phyloP scores from a whole-genome alignment of 345 rosid species.

The Combretum micranthum region DNA sequence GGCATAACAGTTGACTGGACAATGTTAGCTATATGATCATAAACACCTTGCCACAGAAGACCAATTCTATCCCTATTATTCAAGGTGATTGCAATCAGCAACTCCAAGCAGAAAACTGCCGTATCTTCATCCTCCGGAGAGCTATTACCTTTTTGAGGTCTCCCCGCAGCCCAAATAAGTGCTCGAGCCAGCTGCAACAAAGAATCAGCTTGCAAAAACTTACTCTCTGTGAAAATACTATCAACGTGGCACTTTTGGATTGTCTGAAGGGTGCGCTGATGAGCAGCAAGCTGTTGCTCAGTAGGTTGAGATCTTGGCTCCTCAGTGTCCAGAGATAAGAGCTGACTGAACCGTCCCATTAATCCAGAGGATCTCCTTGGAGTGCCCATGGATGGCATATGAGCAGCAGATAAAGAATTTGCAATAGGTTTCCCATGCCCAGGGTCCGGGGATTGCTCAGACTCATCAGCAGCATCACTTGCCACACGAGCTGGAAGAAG shows the following conservation, averaged over 20 bases:
- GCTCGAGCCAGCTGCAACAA: slow-evolving; percentile 90
- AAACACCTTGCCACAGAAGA: slow-evolving; percentile 95
- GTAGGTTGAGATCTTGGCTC: slow-evolving; percentile 98
- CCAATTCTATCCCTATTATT: slow-evolving; percentile 92
- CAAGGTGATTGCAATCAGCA: slow-evolving; percentile 93
- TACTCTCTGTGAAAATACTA: slow-evolving; percentile 94
- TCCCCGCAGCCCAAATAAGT: slow-evolving; percentile 94
- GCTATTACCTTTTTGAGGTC: slow-evolving; percentile 85
- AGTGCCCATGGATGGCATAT: slow-evolving; percentile 75
- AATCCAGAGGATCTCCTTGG: slow-evolving; percentile 95
- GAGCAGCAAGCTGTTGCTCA: slow-evolving; percentile 98
- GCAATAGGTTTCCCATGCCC: slow-evolving; percentile 76
- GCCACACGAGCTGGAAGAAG: slow-evolving; percentile 98
- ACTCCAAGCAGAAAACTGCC: slow-evolving; percentile 94
- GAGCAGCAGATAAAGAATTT: slow-evolving; percentile 70
- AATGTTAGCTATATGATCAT: slow-evolving; percentile 92
- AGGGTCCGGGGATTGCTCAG: slow-evolving; percentile 74
- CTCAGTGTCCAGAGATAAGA: slow-evolving; percentile 92
- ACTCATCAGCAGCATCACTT: slow-evolving; percentile 96
- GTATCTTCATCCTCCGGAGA: slow-evolving; percentile 99
- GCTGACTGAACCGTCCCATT: slow-evolving; percentile 99
- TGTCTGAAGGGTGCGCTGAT: slow-evolving; percentile 89
- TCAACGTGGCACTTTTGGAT: slow-evolving; percentile 98
- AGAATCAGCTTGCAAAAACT: slow-evolving; percentile 95
- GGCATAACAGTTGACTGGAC: slow-evolving; percentile 97